These are phyloP conservation scores for Lactarius pseudohatsudake DNA, from an alignment of 768 basidiomycete species.

Conservation along the genomic window DNA sequence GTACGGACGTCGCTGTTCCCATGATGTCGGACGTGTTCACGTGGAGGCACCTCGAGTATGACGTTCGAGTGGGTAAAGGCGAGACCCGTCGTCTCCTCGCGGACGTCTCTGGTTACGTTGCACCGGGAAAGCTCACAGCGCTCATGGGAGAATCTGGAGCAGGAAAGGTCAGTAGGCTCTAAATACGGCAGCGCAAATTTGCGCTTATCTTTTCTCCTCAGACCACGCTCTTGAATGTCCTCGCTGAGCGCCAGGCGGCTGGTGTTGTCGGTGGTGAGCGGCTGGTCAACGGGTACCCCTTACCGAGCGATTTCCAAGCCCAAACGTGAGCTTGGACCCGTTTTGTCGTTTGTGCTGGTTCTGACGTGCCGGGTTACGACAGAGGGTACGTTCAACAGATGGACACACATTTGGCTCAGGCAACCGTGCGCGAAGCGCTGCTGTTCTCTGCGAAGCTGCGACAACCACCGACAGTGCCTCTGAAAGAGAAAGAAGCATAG, in stretches of 20 bases:
- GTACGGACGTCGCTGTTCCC: conserved; percentile 22
- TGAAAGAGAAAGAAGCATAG: conserved; percentile 77
- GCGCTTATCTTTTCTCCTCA: conserved; percentile 18
- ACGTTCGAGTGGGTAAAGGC: conserved; percentile 53
- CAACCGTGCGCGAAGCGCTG: conserved; percentile 80
- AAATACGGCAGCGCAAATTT: background rate
- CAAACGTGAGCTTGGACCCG: conserved; percentile 46
- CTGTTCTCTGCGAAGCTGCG: conserved; percentile 77
- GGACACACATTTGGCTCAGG: conserved; percentile 73
- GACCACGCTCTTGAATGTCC: conserved; percentile 53
- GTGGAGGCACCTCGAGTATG: conserved; percentile 72
- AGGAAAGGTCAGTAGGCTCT: conserved; percentile 40
- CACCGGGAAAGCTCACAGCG: conserved; percentile 77
- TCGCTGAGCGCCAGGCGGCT: conserved; percentile 40
- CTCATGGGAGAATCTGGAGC: conserved; percentile 67
- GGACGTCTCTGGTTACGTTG: conserved; percentile 76
- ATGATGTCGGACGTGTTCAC: conserved; percentile 65
- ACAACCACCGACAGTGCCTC: conserved; percentile 63
- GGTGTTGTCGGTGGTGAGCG: conserved; percentile 45
- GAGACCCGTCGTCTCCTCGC: conserved; percentile 53
- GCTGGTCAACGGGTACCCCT: conserved; percentile 46
- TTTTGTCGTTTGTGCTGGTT: conserved; percentile 40
- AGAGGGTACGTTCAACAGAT: conserved; percentile 87
- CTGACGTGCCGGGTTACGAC: background rate
- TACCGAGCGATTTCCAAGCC: conserved; percentile 52